Percentiles rank a stretch among this genome's conserved stretches.
These are phyloP conservation scores for Neurospora tetrasperma DNA, from an alignment of 495 filamentous ascomycete genomes.

Conservation along the genomic window DNA sequence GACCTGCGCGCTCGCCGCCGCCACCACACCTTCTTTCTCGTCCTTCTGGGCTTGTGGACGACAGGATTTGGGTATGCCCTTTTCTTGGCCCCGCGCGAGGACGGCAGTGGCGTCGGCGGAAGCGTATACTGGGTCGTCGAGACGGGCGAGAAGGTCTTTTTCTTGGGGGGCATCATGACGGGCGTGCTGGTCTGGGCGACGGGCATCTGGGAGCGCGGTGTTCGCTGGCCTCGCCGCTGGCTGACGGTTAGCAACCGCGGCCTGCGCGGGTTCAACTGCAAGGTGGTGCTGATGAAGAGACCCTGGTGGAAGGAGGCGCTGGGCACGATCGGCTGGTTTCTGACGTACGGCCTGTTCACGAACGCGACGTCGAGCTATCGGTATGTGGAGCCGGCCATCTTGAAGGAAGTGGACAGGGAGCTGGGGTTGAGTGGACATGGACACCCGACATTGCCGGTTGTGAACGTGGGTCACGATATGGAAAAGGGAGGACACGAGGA, in stretches of 20 bases:
- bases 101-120: constrained; percentile 81
- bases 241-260: constrained; percentile 80
- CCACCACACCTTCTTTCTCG: constrained; percentile 90
- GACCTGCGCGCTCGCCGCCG: constrained; percentile 77
- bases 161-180: constrained; percentile 78
- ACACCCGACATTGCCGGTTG: constrained; percentile 24
- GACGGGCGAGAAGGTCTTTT: constrained; percentile 73
- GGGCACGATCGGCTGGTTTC: constrained; percentile 59
- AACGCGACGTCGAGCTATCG: constrained; percentile 55
- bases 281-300: constrained; percentile 79
- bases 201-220: constrained; percentile 88
- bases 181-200: constrained; percentile 80
- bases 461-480: constrained; percentile 35
- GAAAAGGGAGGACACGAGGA: constrained; percentile 59
- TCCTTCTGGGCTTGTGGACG: constrained; percentile 68
- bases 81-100: constrained; percentile 81
- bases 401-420: constrained; percentile 42
- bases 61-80: constrained; percentile 75
- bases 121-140: constrained; percentile 94
- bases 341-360: constrained; percentile 64
- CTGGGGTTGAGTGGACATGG: constrained; percentile 26
- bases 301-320: constrained; percentile 71
- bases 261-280: constrained; percentile 84
- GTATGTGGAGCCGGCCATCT: constrained; percentile 47
- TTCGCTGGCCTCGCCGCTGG: constrained; percentile 91